Base-by-base conservation (phyloP, 1,284 basidiomycete genomes). In the Moesziomyces sp. region DNA sequence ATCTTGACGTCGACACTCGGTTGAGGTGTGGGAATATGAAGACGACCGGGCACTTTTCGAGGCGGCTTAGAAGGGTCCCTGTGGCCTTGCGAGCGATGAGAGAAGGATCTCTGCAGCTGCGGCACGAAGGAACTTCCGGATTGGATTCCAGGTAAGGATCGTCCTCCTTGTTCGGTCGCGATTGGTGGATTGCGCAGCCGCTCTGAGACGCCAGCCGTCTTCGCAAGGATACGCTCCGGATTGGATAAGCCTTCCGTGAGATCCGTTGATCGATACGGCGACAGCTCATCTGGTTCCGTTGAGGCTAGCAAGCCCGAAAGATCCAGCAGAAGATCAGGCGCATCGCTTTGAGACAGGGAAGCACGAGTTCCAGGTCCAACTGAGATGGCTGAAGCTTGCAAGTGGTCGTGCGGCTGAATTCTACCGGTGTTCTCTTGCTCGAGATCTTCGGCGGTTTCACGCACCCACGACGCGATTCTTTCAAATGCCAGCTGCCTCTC, bases 1-100 rank as follows among this genome's bases (percentile, higher is more conserved):
- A 14, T 21, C 19, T 19, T 19, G 3, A n/a, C 13, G 0, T 30
- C 21, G 18, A 33, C 42, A 1, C 43, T 24, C 9, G 40, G 35
- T 14, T 44, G 24, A 5, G 18, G 46, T 23, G 45, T n/a, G 3
- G 59, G 66, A n/a, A 68, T 52, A 21, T 58, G 57, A 40, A 68
- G 55, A 30, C 66, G 59, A 46, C 59, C 52, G 1, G 66, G 66
- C 11, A 58, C 46, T 42, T 50, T 46, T 21, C 33, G 54, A 11
- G 48, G 10, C 23, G 9, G 44, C 19, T 46, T 58, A 13, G 24
- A 18, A 30, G 28, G 10, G 11, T 35, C 23, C 3, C 18, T 38
- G 21, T 33, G 30, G 2, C 13, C 24, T 23, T 42, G 30, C 11
- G 16, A 52, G 24, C 59, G 51, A 30, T 62, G 58, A 16, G 65